These are phyloP conservation scores for Agaricus sinodeliciosus DNA, from an alignment of 768 basidiomycete genomes.

Conservation along the genomic window DNA sequence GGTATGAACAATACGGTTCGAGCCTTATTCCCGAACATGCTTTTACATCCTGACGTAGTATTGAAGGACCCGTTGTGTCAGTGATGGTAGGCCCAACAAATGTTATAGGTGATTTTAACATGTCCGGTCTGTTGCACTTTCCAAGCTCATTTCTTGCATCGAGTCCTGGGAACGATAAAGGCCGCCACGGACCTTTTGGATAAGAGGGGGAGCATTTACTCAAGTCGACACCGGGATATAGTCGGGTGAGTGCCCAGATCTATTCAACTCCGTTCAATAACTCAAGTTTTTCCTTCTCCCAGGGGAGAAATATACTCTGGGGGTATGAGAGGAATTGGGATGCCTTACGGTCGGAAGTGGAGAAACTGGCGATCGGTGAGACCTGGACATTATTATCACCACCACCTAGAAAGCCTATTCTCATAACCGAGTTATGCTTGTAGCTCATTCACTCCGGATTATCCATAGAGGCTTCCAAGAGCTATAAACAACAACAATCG, in stretches of 20 bases:
- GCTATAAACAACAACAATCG: conserved; percentile 18
- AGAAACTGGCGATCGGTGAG: conserved; percentile 26
- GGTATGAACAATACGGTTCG: no score
- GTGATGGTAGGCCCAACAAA: no score
- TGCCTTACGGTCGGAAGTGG: conserved; percentile 25
- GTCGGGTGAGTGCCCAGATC: conserved; percentile 12
- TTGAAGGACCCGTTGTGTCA: no score
- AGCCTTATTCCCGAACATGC: no score
- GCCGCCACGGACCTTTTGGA: conserved; percentile 25
- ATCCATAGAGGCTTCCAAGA: conserved; percentile 16
- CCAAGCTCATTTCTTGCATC: no score
- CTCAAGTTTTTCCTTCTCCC: background rate
- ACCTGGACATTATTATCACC: background rate
- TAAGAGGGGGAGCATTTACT: conserved; percentile 24
- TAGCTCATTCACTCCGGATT: conserved; percentile 21
- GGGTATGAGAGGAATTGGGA: conserved; percentile 24
- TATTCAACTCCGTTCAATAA: background rate
- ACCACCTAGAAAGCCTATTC: background rate
- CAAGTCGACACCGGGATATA: conserved; percentile 24
- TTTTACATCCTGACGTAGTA: no score
- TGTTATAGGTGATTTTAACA: no score
- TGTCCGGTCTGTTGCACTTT: no score
- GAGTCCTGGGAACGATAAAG: conserved; percentile 21
- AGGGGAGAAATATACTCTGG: conserved; percentile 22
- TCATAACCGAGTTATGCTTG: background rate